Evolutionary conservation across 75 land plant genomes (phyloP), one percentile per base, ranked within the genome.

Genomic region (Ceratopteris richardii): DNA sequence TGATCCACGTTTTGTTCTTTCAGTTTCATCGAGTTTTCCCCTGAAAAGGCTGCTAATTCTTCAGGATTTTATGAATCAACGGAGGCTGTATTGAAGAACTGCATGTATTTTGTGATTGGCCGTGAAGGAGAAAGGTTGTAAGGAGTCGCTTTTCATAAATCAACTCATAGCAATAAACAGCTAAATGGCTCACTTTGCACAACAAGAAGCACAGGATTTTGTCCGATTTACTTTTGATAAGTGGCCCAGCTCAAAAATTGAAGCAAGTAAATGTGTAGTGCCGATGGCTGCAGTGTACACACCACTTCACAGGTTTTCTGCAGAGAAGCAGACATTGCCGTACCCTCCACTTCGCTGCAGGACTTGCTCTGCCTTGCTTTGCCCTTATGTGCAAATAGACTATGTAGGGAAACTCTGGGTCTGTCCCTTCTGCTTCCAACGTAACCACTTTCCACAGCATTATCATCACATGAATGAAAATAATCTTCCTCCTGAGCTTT

Each of bases 221-320:
- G 83, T 94, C 9, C 84, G 98, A 22, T 79, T 94, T 83, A 69
- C 96, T 13, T 94, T 87, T 87, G 83, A 90, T 75, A 73, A 60
- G 6, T 89, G 96, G 96, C 98, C 98, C 9, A 77, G 85, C 25
- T 69, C 90, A 22, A 83, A 81, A 58, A 68, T 90, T 10, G 98
- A 94, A 51, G 78, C 86, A 16, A 63, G 66, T 75, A 94, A 90
- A 65, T 94, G 98, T 79, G 98, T 90, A n/a, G 71, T 94, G 57
- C 98, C 98, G 9, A 31, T 89, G 65, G 92, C 98, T 46, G 91
- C 88, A 21, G 71, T 79, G 28, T 63, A 85, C 61, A 67, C 91
- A n/a, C 98, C 98, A 76, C 69, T 94, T 79, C 87, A 81, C 12
- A 44, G 66, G 0, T 18, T n/a, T 29, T 56, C 70, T 47, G 73